Conservation (phyloP, 768 basidiomycete genomes). For the Glaciozyma antarctica region DNA sequence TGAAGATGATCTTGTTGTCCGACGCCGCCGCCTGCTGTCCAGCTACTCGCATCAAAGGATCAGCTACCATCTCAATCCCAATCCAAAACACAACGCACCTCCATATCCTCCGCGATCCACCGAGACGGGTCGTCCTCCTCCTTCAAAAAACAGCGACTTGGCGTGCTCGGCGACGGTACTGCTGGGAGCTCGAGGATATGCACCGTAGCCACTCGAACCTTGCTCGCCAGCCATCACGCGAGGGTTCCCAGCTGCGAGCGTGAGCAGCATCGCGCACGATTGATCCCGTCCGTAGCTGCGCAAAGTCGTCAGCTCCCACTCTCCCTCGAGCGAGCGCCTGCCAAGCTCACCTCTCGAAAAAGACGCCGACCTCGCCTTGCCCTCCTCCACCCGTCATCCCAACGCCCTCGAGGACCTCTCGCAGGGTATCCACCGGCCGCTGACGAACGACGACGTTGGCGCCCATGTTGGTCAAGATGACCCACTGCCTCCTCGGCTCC, state of each 20-base stretch:
- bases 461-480: slow-evolving; percentile 80
- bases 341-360: slow-evolving; percentile 57
- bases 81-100: neutral
- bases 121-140: slow-evolving; percentile 51
- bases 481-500: slow-evolving; percentile 65
- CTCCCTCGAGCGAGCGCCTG: too few species aligned
- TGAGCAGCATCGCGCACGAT: slow-evolving; percentile 82
- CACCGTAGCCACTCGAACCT: neutral
- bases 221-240: neutral
- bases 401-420: slow-evolving; percentile 63
- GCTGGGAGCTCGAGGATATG: neutral
- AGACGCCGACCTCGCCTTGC: slow-evolving; percentile 72
- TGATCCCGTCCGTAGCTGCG: slow-evolving; percentile 69
- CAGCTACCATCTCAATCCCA: neutral
- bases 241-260: slow-evolving; percentile 69
- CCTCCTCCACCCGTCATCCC: slow-evolving; percentile 38
- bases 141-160: slow-evolving; percentile 36
- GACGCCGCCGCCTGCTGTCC: neutral
- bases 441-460: slow-evolving; percentile 70
- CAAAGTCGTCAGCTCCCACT: too few species aligned
- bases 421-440: slow-evolving; percentile 73
- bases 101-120: slow-evolving; percentile 32
- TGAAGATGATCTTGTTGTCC: slow-evolving; percentile 49
- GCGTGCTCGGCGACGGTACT: slow-evolving; percentile 46
- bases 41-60: neutral